Evolutionary conservation across 1,284 basidiomycete species (phyloP), one percentile per base, ranked within the genome.

Genomic region (Xerocomus nothofagi): DNA sequence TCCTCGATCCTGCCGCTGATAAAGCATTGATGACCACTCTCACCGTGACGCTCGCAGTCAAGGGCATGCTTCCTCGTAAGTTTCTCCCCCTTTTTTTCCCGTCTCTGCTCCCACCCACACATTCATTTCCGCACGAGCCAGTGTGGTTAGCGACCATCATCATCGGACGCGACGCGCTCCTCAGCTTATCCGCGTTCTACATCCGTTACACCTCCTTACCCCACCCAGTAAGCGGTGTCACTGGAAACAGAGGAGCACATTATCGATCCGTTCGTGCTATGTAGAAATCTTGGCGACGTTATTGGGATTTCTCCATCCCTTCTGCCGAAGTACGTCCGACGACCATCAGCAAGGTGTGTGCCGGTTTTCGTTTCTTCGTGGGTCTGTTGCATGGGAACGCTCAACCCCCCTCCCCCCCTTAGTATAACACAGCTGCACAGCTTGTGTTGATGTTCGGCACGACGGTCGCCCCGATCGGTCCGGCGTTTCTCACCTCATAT

Each of bases 1-100:
- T 99, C 51, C 79, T 98, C 7, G 97, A 99, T 68, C 96, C 96
- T 8, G 93, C 95, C 0, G 96, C 97, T 2, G 96, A 99, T 79
- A 99, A 99, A 73, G 79, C 85, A 21, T 74, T 99, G 39, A 91
- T 99, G 87, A 97, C 96, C 1, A 98, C 95, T 1, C 77, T 99
- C 66, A 93, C 93, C 2, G 75, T 96, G 40, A 89, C 93, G 1
- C 73, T 99, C 49, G 84, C 91, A 0, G 81, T 89, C 75, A 87
- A 90, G 57, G 86, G 84, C 9, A 74, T 96, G 56, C 73, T 99
- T 26, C 94, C 96, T n/a, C 59, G 94, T 95, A 59, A 45, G 77
- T 71, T n/a, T n/a, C n/a, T n/a, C 4, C 30, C 15, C 52, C 32
- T 6, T 15, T 8, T 27, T 9, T 47, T 34, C 23, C 29, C 17